Evolutionary conservation across 345 rosid species (phyloP), one percentile per base, ranked within the genome.

Genomic region (Stellera chamaejasme): DNA sequence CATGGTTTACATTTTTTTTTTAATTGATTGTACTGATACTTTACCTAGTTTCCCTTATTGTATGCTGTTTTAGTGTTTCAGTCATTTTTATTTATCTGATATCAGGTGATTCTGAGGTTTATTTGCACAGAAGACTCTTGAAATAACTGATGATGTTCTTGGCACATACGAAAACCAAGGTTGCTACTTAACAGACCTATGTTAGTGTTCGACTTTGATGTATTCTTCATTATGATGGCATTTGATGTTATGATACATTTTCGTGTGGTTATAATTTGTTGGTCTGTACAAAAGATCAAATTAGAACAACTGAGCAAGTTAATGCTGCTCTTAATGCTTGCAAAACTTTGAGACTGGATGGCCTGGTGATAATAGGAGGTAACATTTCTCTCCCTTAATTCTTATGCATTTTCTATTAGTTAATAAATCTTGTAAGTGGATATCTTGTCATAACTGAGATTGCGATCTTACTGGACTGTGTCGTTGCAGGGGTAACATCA

Each of bases 291-390:
- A n/a, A n/a, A n/a, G n/a, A n/a, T n/a, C n/a, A n/a, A n/a, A n/a
- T 93, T 66, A 81, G 86, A 76, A 86, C 97, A 32, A 89, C 88
- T 7, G 97, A 93, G 79, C 99, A 93, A 78, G 97, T 87, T 66
- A 85, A 83, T 32, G 90, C 97, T 64, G 85, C 96, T 15, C 62
- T 89, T 53, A 71, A 70, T 49, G 76, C 99, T 12, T 89, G 99
- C 87, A 87, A 77, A 27, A 81, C 79, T 67, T 76, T 89, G 78
- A 87, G 84, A 70, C 71, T 93, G 84, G 96, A 93, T 69, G 96
- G 90, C 74, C 96, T 93, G 75, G 90, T 89, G 66, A 85, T 93
- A 42, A 74, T 93, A 73, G 97, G 99, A 83, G 99, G 99, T 89
- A 63, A 72, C 57, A 10, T 11, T 64, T 41, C 46, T n/a, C 28